These are phyloP conservation scores for Parasitella parasitica DNA, from an alignment of 371 early-diverging fungal genomes.

Conservation along the genomic window DNA sequence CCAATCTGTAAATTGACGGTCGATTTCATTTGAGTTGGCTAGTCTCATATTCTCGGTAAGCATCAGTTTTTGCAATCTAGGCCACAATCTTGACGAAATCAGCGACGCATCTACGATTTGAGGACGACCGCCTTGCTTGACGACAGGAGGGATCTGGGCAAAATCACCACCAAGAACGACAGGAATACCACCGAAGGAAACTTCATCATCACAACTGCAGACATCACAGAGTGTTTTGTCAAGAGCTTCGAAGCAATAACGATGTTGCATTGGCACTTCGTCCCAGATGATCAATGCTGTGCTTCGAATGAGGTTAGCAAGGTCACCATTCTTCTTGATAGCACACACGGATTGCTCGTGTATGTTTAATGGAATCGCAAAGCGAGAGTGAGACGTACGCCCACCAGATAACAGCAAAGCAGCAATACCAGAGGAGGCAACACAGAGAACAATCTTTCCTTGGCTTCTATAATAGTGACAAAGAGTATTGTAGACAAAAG, in stretches of 20 bases:
- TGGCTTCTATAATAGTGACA: neutral
- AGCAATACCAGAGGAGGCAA: no score
- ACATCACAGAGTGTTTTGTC: neutral
- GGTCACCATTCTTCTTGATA: neutral
- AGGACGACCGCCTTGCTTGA: neutral
- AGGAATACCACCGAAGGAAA: conserved; percentile 2
- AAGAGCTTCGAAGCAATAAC: conserved; percentile 7
- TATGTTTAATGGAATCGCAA: neutral
- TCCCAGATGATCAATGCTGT: conserved; percentile 5
- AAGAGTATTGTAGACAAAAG: neutral
- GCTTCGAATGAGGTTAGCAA: neutral
- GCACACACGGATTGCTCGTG: neutral
- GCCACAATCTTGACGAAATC: neutral
- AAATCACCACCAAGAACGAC: conserved; percentile 10
- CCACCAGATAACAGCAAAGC: neutral
- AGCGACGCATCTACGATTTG: neutral
- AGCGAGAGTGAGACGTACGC: neutral
- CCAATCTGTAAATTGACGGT: neutral
- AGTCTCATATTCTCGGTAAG: neutral
- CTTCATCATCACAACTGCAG: neutral
- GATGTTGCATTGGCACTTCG: conserved; percentile 9
- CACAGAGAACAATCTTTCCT: conserved; percentile 1
- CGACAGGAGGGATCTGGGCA: conserved; percentile 8
- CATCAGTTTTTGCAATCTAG: neutral
- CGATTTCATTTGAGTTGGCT: neutral